Evolutionary conservation across 2,329 filamentous ascomycete species (phyloP), one percentile per base, ranked within the genome.

Genomic region (Calonectria leucothoes): DNA sequence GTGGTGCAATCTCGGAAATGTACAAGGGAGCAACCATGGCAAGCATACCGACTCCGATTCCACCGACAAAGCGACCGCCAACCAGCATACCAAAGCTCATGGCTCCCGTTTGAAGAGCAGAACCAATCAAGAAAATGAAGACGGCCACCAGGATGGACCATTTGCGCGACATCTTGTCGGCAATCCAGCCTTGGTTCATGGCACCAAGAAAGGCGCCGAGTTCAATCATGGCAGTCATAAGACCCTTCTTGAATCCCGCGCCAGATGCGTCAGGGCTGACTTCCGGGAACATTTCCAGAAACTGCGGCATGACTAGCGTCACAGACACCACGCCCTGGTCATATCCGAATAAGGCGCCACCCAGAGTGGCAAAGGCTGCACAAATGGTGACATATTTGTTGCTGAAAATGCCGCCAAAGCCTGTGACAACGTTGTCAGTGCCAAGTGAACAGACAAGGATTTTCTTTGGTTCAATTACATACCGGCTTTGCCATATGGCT

Each of bases 1-100:
- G 86, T 1, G 87, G 87, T 0, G 87, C 86, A 5, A 88, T 85
- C 75, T 88, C 87, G 39, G 85, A 84, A 73, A 86, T 90, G 74
- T 85, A 84, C 6, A 86, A 83, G 8, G 84, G 87, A 63, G 85
- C 81, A n/a, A 83, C 78, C 82, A 82, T 84, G 31, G 82, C 81
- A n/a, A 81, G 75, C 81, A 80, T 82, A 75, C 86, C 87, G 27
- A 88, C 81, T 2, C 86, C 84, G n/a, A 88, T 76, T 1, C 87
- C 87, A 15, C 85, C 86, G 51, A 88, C 81, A 7, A 85, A 84
- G 20, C 87, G 82, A 2, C 84, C 85, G 76, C 74, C 78, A n/a
- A 87, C 85, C 0, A 88, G 80, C 84, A 87, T 87, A 0, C 83
- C 77, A 33, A 87, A 82, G 69, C 82, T 81, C 35, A 84, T 76